Conservation (phyloP, 2,329 filamentous ascomycete genomes). For the Penicillium sp. region DNA sequence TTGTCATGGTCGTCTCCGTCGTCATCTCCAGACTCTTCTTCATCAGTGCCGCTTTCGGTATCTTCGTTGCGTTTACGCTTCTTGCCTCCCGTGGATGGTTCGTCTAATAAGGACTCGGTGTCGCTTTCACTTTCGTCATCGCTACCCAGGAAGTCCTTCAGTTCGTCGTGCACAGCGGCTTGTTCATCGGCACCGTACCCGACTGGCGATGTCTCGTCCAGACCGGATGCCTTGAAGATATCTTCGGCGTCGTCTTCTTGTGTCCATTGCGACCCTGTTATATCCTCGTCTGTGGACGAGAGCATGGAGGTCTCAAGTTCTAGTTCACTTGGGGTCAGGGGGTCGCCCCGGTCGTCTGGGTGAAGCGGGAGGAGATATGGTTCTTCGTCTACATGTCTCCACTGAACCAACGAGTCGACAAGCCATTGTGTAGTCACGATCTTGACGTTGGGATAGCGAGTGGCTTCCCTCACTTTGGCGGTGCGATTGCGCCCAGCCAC, state of each 20-base stretch:
- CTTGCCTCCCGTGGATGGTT: slow-evolving; percentile 21
- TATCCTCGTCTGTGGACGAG: slow-evolving; percentile 44
- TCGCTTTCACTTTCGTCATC: slow-evolving; percentile 51
- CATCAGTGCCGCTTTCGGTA: slow-evolving; percentile 20
- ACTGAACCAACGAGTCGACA: slow-evolving; percentile 76
- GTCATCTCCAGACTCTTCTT: slow-evolving; percentile 20
- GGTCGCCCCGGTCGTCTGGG: slow-evolving; percentile 59
- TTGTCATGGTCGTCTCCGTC: slow-evolving; percentile 40
- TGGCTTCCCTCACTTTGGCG: slow-evolving; percentile 85
- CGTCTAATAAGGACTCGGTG: slow-evolving; percentile 40
- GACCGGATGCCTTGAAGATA: slow-evolving; percentile 50
- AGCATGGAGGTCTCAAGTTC: slow-evolving; percentile 46
- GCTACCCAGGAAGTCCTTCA: slow-evolving; percentile 66
- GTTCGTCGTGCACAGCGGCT: slow-evolving; percentile 65
- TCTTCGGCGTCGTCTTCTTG: slow-evolving; percentile 47
- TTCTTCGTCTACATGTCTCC: slow-evolving; percentile 74
- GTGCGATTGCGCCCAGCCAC: slow-evolving; percentile 66
- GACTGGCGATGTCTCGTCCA: slow-evolving; percentile 48
- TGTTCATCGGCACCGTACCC: slow-evolving; percentile 63
- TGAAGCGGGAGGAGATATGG: slow-evolving; percentile 77
- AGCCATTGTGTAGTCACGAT: slow-evolving; percentile 94
- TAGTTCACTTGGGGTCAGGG: slow-evolving; percentile 38
- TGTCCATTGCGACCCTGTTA: slow-evolving; percentile 47
- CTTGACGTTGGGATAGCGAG: slow-evolving; percentile 73
- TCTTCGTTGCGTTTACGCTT: slow-evolving; percentile 38